Evolutionary conservation across 2,329 filamentous ascomycete species (phyloP), one percentile per base, ranked within the genome.

Genomic region (Colletotrichum echinochloae): DNA sequence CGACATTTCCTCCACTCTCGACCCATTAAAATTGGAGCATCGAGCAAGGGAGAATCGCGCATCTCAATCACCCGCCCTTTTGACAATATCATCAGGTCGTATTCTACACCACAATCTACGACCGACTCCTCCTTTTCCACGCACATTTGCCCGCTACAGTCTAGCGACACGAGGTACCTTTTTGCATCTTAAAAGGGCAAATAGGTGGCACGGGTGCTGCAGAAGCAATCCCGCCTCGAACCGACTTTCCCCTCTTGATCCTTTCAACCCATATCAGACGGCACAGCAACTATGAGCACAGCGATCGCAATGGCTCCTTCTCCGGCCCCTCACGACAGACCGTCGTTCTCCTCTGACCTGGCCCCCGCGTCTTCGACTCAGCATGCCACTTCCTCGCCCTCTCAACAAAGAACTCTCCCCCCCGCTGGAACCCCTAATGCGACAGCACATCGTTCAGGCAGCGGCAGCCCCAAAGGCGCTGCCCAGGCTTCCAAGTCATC

Each of bases 271-370:
- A 51, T 23, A 11, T 28, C 54, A 44, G 23, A 51, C 44, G 4
- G 56, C 46, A 63, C 39, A 67, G 72, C 68, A 69, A 90, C 76
- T 79, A 91, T 91, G 89, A 91, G 89, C 84, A 85, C 89, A 79
- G 89, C 88, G 81, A 87, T 91, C 79, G 88, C 89, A 77, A 91
- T 91, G 89, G 89, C 88, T 78, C 89, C 89, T 74, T 91, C 89
- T 79, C 89, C 89, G 77, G 89, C 89, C 81, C 89, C 89, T 74
- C 89, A 91, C 79, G 89, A 91, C 79, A 84, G 89, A 79, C 83
- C 87, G 70, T 83, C 85, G n/a, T 88, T 87, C 75, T 81, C 85
- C 77, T 84, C 85, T 74, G 87, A 87, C 74, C 79, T 85, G 73
- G 81, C 82, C 73, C 81, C 83, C 66, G 75, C 77, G 18, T 54